phyloP scores from a whole-genome alignment of 2,329 filamentous ascomycete species.

The Paecilomyces sp. region DNA sequence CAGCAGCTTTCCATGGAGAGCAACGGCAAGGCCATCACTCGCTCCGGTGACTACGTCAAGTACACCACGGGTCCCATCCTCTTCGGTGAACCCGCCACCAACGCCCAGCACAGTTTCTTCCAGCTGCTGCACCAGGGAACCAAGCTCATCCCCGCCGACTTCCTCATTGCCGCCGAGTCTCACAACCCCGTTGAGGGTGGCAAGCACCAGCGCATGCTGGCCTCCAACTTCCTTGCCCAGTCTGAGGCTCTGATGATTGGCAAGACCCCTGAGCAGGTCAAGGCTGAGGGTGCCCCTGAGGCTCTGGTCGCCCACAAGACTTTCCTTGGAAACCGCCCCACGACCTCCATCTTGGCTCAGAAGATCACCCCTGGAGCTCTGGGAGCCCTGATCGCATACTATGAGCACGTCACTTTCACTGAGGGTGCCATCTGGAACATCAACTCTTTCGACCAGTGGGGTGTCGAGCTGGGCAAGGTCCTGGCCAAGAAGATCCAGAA shows the following conservation, averaged over 20 bases:
- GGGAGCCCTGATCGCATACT: constrained; percentile 94
- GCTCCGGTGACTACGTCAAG: constrained; percentile 79
- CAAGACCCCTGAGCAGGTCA: constrained; percentile 42
- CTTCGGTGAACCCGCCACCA: constrained; percentile 97
- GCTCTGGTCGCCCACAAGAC: constrained; percentile 91
- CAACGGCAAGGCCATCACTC: constrained; percentile 95
- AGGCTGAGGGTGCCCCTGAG: constrained; percentile 41
- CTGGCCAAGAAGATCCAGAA: constrained; percentile 84
- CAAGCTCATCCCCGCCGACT: constrained; percentile 96
- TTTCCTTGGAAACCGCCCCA: constrained; percentile 95
- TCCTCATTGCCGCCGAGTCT: constrained; percentile 91
- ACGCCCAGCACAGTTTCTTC: constrained; percentile 99
- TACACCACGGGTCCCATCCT: constrained; percentile 95
- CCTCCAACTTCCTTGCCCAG: constrained; percentile 46
- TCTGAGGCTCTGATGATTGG: constrained; percentile 49
- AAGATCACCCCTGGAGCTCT: constrained; percentile 91
- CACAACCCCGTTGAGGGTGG: constrained; percentile 93
- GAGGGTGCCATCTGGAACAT: constrained; percentile 99
- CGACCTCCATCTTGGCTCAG: constrained; percentile 86
- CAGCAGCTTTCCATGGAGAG: constrained; percentile 99
- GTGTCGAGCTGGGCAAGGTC: constrained; percentile 94
- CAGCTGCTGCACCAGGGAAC: constrained; percentile 98
- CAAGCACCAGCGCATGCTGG: constrained; percentile 72
- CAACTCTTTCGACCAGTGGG: constrained; percentile 99
- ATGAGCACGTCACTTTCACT: constrained; percentile 96